Conservation (phyloP, 108 stramenopile species). For the Pelagomonas calceolata region DNA sequence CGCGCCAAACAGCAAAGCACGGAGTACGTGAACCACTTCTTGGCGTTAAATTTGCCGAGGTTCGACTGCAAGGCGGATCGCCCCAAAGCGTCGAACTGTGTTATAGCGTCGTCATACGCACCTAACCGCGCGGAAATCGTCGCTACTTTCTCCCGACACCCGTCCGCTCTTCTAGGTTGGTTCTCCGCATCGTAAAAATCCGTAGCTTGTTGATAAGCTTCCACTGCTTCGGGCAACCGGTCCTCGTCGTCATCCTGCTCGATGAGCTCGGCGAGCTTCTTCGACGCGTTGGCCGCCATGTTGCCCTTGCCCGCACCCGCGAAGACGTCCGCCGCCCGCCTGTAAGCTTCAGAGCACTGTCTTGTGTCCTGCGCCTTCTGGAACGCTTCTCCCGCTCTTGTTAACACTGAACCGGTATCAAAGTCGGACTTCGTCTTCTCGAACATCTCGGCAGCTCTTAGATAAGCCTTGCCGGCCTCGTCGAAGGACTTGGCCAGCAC, state of each 20-base stretch:
- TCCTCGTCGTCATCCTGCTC: conserved; percentile 3
- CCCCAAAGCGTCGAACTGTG: conserved; percentile 8
- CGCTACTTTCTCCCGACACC: conserved; percentile 10
- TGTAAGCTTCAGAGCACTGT: neutral
- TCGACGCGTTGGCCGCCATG: conserved; percentile 7
- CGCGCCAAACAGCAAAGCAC: conserved; percentile 9
- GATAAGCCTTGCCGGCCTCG: conserved; percentile 9
- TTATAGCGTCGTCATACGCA: conserved; percentile 7
- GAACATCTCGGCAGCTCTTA: conserved; percentile 7
- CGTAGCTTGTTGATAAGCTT: conserved; percentile 5
- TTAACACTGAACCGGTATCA: neutral
- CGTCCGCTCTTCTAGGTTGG: conserved; percentile 2
- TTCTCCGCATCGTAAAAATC: conserved; percentile 12
- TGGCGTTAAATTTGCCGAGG: conserved; percentile 14
- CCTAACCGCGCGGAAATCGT: neutral
- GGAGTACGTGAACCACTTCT: conserved; percentile 14
- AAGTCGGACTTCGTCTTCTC: neutral
- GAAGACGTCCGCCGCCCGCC: conserved; percentile 7
- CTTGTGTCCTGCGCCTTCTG: neutral
- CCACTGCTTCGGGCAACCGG: neutral
- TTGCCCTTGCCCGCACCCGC: conserved; percentile 2
- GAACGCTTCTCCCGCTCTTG: neutral
- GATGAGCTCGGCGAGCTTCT: conserved; percentile 7
- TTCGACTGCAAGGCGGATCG: conserved; percentile 1
- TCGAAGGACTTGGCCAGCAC: neutral